Evolutionary conservation across 2,329 filamentous ascomycete genomes (phyloP).

Genomic region (Chrysoporthe cubensis): DNA sequence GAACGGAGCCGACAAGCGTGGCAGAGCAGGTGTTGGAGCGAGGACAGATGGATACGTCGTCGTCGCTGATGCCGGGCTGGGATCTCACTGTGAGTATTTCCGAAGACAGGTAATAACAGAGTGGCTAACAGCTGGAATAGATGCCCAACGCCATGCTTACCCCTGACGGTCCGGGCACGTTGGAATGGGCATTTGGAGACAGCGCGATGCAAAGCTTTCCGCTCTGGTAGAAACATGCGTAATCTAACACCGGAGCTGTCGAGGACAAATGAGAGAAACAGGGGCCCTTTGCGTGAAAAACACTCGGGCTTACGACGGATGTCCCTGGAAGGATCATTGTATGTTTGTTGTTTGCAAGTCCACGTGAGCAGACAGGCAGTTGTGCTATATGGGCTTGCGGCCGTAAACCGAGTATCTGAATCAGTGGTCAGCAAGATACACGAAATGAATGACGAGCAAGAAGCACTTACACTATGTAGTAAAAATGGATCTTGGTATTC

Average conservation of each 20-base stretch:
- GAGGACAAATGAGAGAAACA: not conserved
- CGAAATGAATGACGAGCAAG: too few relatives aligned
- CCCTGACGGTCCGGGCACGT: not conserved
- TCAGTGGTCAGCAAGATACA: not conserved
- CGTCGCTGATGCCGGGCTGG: conserved; percentile 24
- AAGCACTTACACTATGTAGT: conserved; percentile 36
- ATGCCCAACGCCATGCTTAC: conserved; percentile 21
- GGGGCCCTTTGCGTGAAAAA: not conserved
- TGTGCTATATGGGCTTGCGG: conserved; percentile 18
- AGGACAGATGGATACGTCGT: not conserved
- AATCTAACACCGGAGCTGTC: not conserved
- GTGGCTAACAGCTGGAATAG: not conserved
- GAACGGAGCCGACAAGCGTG: conserved; percentile 11
- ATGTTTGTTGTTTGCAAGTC: not conserved
- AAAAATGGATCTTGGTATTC: conserved; percentile 39
- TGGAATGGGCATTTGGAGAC: conserved; percentile 18
- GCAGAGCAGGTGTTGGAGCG: conserved; percentile 20
- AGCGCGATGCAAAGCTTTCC: conserved; percentile 14
- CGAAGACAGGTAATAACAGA: not conserved
- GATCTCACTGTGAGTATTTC: conserved; percentile 21
- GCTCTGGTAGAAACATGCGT: conserved; percentile 6
- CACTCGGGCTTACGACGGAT: not conserved
- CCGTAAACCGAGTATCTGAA: conserved; percentile 27
- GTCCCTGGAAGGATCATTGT: not conserved
- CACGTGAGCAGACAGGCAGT: not conserved